Evolutionary conservation across 805 yeast species (phyloP).

Genomic region (Zygosaccharomyces gambellarensis): DNA sequence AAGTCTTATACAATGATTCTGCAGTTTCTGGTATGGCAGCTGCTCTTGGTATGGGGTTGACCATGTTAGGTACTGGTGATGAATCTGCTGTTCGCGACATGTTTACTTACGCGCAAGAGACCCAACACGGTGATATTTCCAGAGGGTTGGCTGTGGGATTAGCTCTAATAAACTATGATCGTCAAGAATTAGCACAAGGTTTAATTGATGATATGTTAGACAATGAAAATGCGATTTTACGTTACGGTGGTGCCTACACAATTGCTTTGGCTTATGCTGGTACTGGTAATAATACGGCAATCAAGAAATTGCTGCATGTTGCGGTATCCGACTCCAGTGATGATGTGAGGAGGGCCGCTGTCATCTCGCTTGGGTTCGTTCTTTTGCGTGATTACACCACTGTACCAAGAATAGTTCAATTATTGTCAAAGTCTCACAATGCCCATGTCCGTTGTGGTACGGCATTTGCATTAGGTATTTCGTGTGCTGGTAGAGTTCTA

Average conservation of each 20-base stretch:
- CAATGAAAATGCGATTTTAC: slow-evolving; percentile 75
- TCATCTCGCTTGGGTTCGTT: slow-evolving; percentile 84
- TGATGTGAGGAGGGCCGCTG: slow-evolving; percentile 95
- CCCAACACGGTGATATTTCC: slow-evolving; percentile 91
- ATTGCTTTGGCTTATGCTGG: slow-evolving; percentile 96
- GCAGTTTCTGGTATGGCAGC: slow-evolving; percentile 97
- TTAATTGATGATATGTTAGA: slow-evolving; percentile 59
- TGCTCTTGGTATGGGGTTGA: slow-evolving; percentile 91
- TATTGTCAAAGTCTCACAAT: slow-evolving; percentile 89
- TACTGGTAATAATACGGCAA: slow-evolving; percentile 85
- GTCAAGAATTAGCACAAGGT: slow-evolving; percentile 72
- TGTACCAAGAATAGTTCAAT: slow-evolving; percentile 90
- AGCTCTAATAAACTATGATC: slow-evolving; percentile 80
- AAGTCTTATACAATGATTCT: slow-evolving; percentile 80
- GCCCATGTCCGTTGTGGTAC: slow-evolving; percentile 99
- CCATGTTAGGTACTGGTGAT: slow-evolving; percentile 87
- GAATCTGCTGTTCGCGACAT: slow-evolving; percentile 67
- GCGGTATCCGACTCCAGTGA: slow-evolving; percentile 97
- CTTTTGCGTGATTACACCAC: slow-evolving; percentile 86
- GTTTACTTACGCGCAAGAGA: slow-evolving; percentile 87
- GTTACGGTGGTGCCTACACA: slow-evolving; percentile 95
- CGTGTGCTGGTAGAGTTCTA: slow-evolving; percentile 92
- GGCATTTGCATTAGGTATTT: slow-evolving; percentile 92
- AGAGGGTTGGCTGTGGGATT: slow-evolving; percentile 90
- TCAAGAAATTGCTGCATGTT: slow-evolving; percentile 77